Percentiles rank a stretch among this genome's conserved stretches.
Conservation (phyloP, 2,329 filamentous ascomycete species). For the Stagonosporopsis tanaceti region DNA sequence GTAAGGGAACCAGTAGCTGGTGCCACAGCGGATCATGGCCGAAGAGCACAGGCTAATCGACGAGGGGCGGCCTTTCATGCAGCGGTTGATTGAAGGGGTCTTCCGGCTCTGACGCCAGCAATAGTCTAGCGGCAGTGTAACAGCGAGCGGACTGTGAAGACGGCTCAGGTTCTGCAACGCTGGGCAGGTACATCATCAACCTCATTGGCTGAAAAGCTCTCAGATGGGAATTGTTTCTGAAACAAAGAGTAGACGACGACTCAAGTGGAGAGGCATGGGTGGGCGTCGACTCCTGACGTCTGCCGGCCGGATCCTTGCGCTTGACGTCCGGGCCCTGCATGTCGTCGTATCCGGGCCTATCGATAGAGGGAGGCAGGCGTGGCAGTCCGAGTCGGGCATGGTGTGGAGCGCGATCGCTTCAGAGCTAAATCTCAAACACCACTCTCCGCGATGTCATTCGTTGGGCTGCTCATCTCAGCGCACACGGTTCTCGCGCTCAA, state of each 20-base stretch:
- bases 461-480: slow-evolving; percentile 20
- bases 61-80: slow-evolving; percentile 33
- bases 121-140: slow-evolving; percentile 40
- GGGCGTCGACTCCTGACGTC: slow-evolving; percentile 29
- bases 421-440: slow-evolving; percentile 34
- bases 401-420: slow-evolving; percentile 31
- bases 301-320: slow-evolving; percentile 18
- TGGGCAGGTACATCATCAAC: slow-evolving; percentile 37
- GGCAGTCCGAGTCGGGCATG: slow-evolving; percentile 20
- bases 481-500: slow-evolving; percentile 21
- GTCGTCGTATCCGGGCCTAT: slow-evolving; percentile 33
- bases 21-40: slow-evolving; percentile 39
- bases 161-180: slow-evolving; percentile 22
- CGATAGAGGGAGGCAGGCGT: slow-evolving; percentile 28
- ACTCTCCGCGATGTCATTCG: slow-evolving; percentile 29
- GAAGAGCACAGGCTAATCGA: slow-evolving; percentile 39
- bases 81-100: slow-evolving; percentile 27
- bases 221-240: slow-evolving; percentile 40
- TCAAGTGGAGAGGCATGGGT: slow-evolving; percentile 27
- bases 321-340: slow-evolving; percentile 19
- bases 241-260: slow-evolving; percentile 35
- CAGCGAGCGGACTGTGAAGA: slow-evolving; percentile 19
- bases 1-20: slow-evolving; percentile 27
- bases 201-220: slow-evolving; percentile 34
- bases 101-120: slow-evolving; percentile 33